phyloP scores from a whole-genome alignment of 805 yeast species.

The Candida boleticola region DNA sequence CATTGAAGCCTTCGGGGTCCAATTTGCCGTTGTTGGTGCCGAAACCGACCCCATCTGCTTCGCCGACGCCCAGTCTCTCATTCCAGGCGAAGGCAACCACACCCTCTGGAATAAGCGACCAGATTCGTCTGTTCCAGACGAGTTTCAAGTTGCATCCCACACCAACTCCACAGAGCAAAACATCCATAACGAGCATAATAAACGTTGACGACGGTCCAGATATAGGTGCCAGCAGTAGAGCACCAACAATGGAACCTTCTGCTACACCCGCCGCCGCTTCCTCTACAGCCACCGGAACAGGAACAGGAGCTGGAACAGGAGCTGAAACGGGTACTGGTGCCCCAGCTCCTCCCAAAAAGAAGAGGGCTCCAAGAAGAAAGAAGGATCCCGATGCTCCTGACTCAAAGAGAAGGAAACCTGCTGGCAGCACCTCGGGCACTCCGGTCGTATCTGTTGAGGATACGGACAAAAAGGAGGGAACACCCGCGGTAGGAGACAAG shows the following conservation, averaged over 20 bases:
- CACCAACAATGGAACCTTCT: constrained; percentile 5
- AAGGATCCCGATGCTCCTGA: constrained; percentile 4
- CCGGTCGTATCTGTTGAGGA: not conserved
- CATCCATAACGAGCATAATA: constrained; percentile 41
- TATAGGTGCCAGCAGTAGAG: not conserved
- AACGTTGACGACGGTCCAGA: constrained; percentile 33
- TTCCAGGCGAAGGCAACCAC: constrained; percentile 2
- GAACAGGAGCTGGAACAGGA: not conserved
- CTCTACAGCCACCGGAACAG: constrained; percentile 1
- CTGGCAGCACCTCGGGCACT: not conserved
- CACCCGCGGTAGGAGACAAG: constrained; percentile 2
- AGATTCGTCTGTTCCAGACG: constrained; percentile 28
- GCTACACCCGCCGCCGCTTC: constrained; percentile 11
- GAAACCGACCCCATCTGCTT: constrained; percentile 11
- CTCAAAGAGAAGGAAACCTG: constrained; percentile 1
- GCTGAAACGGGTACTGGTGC: not conserved
- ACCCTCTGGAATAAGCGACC: constrained; percentile 17
- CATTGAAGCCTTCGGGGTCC: constrained; percentile 8
- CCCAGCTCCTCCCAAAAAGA: constrained; percentile 11
- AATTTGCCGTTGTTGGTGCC: constrained; percentile 17
- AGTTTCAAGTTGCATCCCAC: constrained; percentile 4
- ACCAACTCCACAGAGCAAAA: constrained; percentile 20
- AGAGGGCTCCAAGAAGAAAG: constrained; percentile 25
- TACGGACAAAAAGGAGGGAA: not conserved
- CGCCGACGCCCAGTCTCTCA: constrained; percentile 6